These are phyloP conservation scores for Cicer yamashitae DNA, from an alignment of 306 rosid genomes.

Conservation along the genomic window DNA sequence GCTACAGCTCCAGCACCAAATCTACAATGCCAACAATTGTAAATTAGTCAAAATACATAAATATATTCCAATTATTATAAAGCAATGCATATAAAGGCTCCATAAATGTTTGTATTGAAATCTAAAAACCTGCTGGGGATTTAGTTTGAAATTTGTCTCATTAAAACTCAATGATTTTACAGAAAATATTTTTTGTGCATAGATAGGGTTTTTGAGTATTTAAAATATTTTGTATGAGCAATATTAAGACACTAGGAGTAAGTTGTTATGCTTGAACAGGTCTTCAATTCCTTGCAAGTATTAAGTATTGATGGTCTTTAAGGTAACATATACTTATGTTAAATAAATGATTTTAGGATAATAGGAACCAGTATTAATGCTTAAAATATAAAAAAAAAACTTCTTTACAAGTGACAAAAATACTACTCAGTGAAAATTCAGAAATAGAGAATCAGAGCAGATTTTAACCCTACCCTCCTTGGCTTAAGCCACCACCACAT, in stretches of 20 bases:
- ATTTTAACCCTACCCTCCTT: too few relatives aligned
- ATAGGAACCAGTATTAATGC: constrained; percentile 14
- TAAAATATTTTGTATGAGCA: constrained; percentile 18
- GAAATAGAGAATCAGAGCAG: too few relatives aligned
- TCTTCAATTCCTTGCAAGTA: not conserved
- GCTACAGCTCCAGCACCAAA: constrained; percentile 93
- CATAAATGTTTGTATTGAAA: constrained; percentile 26
- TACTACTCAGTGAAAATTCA: not conserved
- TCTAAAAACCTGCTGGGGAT: not conserved
- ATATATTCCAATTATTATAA: constrained; percentile 31
- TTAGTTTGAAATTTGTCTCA: constrained; percentile 19
- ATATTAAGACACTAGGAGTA: not conserved
- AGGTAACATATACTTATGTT: not conserved
- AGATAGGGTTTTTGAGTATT: constrained; percentile 1
- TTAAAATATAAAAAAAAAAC: not conserved
- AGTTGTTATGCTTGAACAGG: not conserved
- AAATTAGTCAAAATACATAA: constrained; percentile 44
- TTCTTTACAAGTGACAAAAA: not conserved
- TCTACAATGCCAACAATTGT: constrained; percentile 62
- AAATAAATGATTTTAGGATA: not conserved
- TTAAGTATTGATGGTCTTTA: constrained; percentile 5
- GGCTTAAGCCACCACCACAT: too few relatives aligned
- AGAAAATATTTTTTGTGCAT: constrained; percentile 3
- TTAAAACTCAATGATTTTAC: constrained; percentile 11
- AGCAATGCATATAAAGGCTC: constrained; percentile 35